These are phyloP conservation scores for Hypholoma fasciculare DNA, from an alignment of 768 basidiomycete species.

Conservation along the genomic window DNA sequence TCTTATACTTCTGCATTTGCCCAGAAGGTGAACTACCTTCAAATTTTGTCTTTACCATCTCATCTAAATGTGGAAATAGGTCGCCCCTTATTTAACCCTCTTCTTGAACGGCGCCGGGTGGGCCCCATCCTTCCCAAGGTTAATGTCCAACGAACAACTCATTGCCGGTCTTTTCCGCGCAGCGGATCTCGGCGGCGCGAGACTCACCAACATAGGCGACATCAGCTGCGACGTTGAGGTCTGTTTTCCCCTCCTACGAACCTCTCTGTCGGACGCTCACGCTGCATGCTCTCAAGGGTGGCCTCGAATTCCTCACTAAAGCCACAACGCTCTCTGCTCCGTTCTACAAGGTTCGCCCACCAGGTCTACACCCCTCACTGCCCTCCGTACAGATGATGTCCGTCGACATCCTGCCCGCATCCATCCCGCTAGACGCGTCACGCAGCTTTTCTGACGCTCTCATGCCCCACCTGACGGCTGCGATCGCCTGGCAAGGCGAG, in stretches of 20 bases:
- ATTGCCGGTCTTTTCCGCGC: slow-evolving; percentile 48
- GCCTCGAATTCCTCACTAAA: slow-evolving; percentile 79
- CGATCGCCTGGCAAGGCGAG: slow-evolving; percentile 37
- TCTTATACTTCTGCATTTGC: slow-evolving; percentile 69
- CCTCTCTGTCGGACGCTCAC: neutral
- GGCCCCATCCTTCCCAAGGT: slow-evolving; percentile 73
- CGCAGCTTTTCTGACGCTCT: slow-evolving; percentile 69
- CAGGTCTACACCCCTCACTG: slow-evolving; percentile 36
- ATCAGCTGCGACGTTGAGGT: slow-evolving; percentile 89
- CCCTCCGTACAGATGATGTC: slow-evolving; percentile 79
- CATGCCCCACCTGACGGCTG: slow-evolving; percentile 62
- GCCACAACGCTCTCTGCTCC: slow-evolving; percentile 80
- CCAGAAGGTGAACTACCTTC: slow-evolving; percentile 47
- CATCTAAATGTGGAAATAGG: slow-evolving; percentile 34
- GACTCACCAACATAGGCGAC: slow-evolving; percentile 78
- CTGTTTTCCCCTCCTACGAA: slow-evolving; percentile 9
- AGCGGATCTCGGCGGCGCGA: slow-evolving; percentile 46
- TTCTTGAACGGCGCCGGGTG: slow-evolving; percentile 89
- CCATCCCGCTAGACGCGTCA: slow-evolving; percentile 82
- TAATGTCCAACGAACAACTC: slow-evolving; percentile 73
- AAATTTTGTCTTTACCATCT: neutral
- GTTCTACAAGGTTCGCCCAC: slow-evolving; percentile 54
- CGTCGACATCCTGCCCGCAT: slow-evolving; percentile 88
- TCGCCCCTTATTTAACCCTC: slow-evolving; percentile 84
- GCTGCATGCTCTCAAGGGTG: slow-evolving; percentile 50